Evolutionary conservation across 1,284 basidiomycete genomes (phyloP).

Genomic region (Ustilago vetiveriae): DNA sequence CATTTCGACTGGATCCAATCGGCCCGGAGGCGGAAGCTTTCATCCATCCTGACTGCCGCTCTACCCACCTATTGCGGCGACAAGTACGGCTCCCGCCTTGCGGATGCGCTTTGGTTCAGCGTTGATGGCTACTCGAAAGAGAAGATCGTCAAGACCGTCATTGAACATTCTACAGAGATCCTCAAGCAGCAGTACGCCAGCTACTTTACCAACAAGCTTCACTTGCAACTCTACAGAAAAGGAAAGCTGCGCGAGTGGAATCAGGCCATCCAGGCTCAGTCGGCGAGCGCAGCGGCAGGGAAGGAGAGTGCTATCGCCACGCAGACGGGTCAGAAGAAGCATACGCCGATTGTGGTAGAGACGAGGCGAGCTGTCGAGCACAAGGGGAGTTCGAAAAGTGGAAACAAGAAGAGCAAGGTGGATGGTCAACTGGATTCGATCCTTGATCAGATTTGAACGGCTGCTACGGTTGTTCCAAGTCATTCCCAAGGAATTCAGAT

Average conservation of each 20-base stretch:
- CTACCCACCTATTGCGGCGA: constrained; percentile 49
- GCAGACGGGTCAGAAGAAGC: neutral
- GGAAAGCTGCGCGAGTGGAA: constrained; percentile 53
- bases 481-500: too few relatives aligned
- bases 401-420: constrained; percentile 19
- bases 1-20: constrained; percentile 11
- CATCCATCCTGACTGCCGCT: constrained; percentile 18
- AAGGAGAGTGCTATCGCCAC: neutral
- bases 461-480: too few relatives aligned
- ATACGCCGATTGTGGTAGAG: constrained; percentile 18
- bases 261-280: constrained; percentile 22
- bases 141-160: constrained; percentile 42
- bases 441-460: constrained; percentile 26
- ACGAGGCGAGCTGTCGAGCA: constrained; percentile 17
- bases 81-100: constrained; percentile 62
- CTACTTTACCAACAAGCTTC: constrained; percentile 59
- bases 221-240: constrained; percentile 57
- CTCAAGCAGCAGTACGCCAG: constrained; percentile 50
- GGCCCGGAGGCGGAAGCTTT: constrained; percentile 38
- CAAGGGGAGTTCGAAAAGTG: constrained; percentile 2
- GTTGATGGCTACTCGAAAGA: constrained; percentile 52
- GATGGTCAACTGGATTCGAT: constrained; percentile 51
- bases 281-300: neutral
- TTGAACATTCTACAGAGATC: constrained; percentile 43
- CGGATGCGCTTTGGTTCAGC: constrained; percentile 55